Evolutionary conservation across 1,284 basidiomycete genomes (phyloP).

Genomic region (Puccinia hordei): DNA sequence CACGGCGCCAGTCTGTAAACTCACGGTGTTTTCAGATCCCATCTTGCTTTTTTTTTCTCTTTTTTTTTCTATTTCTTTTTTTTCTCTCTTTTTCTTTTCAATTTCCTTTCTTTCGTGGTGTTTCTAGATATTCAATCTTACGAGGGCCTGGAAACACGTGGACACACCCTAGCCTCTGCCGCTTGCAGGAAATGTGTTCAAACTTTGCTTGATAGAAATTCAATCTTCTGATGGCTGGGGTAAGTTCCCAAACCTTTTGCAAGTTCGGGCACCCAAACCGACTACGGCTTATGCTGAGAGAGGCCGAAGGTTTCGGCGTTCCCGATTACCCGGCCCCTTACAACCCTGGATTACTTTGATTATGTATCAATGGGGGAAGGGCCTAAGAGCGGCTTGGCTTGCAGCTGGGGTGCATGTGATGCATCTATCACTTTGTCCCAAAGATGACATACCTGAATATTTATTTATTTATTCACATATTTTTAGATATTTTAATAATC

Average conservation of each 20-base stretch:
- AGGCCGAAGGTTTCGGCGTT: slow-evolving; percentile 8
- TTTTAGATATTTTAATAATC: no score
- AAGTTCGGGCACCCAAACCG: neutral
- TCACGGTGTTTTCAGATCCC: slow-evolving; percentile 22
- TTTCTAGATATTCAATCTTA: slow-evolving; percentile 10
- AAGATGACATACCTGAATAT: no score
- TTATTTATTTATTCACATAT: no score
- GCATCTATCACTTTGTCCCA: neutral
- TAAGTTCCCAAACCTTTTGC: neutral
- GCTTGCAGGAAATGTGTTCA: neutral
- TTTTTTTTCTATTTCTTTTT: no score
- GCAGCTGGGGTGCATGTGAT: neutral
- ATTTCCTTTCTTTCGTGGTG: neutral
- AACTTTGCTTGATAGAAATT: slow-evolving; percentile 12
- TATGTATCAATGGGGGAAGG: neutral
- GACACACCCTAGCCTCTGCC: neutral
- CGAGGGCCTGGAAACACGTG: slow-evolving; percentile 10
- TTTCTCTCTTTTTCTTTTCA: neutral
- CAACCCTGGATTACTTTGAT: slow-evolving; percentile 5
- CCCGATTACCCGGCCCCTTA: neutral
- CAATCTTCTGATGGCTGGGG: slow-evolving; percentile 5
- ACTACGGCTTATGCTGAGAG: neutral
- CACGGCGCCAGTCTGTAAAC: slow-evolving; percentile 8
- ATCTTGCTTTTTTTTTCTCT: slow-evolving; percentile 17
- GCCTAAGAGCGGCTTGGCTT: neutral